A percentile compares a stretch with the other conserved stretches of the same genome.
phyloP scores from a whole-genome alignment of 495 filamentous ascomycete species.

The Aspergillus wentii region DNA sequence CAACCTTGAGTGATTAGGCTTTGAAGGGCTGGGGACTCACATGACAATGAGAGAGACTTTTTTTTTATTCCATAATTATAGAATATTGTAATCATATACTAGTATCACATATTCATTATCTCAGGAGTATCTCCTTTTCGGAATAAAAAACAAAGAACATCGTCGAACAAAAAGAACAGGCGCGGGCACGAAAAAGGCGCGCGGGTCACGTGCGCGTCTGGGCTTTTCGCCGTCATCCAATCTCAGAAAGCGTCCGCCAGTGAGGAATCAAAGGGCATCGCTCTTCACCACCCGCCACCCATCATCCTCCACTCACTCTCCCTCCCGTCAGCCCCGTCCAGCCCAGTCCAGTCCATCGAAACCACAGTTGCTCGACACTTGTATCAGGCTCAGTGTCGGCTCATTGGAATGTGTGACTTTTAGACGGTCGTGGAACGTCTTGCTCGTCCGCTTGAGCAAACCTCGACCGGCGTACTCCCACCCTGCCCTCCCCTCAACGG shows the following conservation, averaged over 20 bases:
- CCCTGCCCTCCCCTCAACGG: constrained; percentile 8
- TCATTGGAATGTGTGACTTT: constrained; percentile 37
- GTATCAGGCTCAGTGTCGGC: constrained; percentile 9
- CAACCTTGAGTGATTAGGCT: too few species aligned
- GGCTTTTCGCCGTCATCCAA: constrained; percentile 37
- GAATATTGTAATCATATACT: too few species aligned
- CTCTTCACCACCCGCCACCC: constrained; percentile 19
- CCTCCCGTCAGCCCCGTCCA: constrained; percentile 1
- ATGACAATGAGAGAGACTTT: too few species aligned
- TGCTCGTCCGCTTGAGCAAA: constrained; percentile 38
- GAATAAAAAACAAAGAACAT: too few species aligned
- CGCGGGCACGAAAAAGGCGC: too few species aligned
- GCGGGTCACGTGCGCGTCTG: constrained; percentile 28
- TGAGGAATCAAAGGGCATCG: constrained; percentile 28
- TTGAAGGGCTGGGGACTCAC: too few species aligned
- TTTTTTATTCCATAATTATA: neutral
- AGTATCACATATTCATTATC: too few species aligned
- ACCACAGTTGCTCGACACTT: constrained; percentile 4
- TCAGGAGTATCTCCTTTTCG: too few species aligned
- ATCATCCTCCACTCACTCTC: constrained; percentile 20
- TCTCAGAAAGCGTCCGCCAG: constrained; percentile 18
- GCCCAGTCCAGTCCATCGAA: constrained; percentile 1
- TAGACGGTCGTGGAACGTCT: constrained; percentile 33
- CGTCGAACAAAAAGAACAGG: too few species aligned
- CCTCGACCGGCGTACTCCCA: constrained; percentile 21